Evolutionary conservation across 2,329 filamentous ascomycete genomes (phyloP), one percentile per base, ranked within the genome.

Genomic region (Cyanodermella asteris): DNA sequence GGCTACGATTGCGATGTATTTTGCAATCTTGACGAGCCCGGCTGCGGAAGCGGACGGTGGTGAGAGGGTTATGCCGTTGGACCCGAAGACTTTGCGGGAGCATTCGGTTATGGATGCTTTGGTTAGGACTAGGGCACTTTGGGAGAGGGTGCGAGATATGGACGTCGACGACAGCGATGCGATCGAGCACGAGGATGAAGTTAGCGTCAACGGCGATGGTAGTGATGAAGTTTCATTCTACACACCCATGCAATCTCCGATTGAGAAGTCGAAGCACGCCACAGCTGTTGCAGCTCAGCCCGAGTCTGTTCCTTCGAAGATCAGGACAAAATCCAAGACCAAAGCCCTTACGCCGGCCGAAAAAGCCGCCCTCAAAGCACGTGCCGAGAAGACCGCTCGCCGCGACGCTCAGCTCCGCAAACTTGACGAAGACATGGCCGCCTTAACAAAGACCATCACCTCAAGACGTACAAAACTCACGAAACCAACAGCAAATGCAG

Each of bases 81-180:
- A n/a, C n/a, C 75, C 84, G 5, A 56, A 61, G n/a, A 71, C 91
- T 37, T 53, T 97, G 20, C 71, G 78, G 31, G 77, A 91, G 26
- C 87, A 97, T 46, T 71, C 80, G 9, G 66, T 97, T 31, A 94
- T 97, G 80, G 69, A 74, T 30, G 75, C 66, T 10, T 49, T 97
- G 18, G 53, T 93, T 20, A 67, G 72, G 42, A 84, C 76, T 45
- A 69, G 81, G 29, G 63, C 73, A 29, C 59, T 82, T 7, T 97
- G 87, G 87, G 56, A 68, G 26, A 65, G 61, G 33, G 69, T 80
- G 16, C 72, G 77, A 45, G 52, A 63, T 21, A 44, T 90, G n/a
- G 57, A 61, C 28, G 45, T 61, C 2, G 45, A n/a, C n/a, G n/a
- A n/a, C n/a, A n/a, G 54, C 8, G 58, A 59, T 28, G 41, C 44